phyloP scores from a whole-genome alignment of 2,329 filamentous ascomycete species.

The Simplicillium sp. region DNA sequence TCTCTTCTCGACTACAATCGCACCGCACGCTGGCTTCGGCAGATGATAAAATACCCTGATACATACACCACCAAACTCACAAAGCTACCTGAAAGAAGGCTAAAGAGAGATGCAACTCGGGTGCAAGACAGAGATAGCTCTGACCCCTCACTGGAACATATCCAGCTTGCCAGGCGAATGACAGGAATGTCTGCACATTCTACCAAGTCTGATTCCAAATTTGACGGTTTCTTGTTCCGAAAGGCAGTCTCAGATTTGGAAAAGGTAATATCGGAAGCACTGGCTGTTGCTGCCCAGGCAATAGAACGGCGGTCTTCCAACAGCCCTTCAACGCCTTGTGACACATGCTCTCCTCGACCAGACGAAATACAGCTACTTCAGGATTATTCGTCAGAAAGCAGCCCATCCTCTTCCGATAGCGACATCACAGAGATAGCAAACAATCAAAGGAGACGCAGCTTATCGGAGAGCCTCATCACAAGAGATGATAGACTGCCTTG shows the following conservation, averaged over 20 bases:
- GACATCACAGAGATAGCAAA: too few relatives aligned
- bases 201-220: constrained; percentile 11
- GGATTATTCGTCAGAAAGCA: too few relatives aligned
- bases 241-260: constrained; percentile 32
- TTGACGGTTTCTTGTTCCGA: constrained; percentile 21
- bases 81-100: constrained; percentile 10
- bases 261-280: constrained; percentile 34
- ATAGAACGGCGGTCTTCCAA: constrained; percentile 17
- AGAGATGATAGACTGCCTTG: too few relatives aligned
- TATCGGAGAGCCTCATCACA: too few relatives aligned
- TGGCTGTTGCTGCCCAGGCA: constrained; percentile 31
- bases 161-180: constrained; percentile 9
- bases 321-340: constrained; percentile 4
- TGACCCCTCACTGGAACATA: constrained; percentile 7
- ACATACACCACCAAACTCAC: constrained; percentile 17
- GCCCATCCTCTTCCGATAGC: too few relatives aligned
- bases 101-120: too few relatives aligned
- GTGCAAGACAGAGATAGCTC: background rate
- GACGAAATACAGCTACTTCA: too few relatives aligned
- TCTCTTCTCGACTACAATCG: constrained; percentile 22
- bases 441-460: too few relatives aligned
- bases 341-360: too few relatives aligned
- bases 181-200: constrained; percentile 11
- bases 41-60: constrained; percentile 17
- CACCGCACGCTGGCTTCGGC: constrained; percentile 23